Percentiles rank a stretch among this genome's conserved stretches.
Evolutionary conservation across 2,329 filamentous ascomycete species (phyloP).

Genomic region (Ophiocordyceps australis): DNA sequence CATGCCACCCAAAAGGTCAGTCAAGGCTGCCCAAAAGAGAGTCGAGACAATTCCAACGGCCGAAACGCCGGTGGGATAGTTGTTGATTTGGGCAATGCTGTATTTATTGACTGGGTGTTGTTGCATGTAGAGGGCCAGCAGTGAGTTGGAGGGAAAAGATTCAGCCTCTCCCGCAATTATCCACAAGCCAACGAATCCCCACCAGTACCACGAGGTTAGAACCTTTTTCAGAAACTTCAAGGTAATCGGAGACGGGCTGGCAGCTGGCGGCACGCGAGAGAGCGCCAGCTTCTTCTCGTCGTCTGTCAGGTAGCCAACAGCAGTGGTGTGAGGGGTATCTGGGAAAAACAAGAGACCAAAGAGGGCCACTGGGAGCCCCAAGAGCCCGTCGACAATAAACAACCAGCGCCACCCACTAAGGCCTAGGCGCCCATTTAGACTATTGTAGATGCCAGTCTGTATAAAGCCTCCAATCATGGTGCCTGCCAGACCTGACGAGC

Average conservation of each 20-base stretch:
- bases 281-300: slow-evolving; percentile 24
- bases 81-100: slow-evolving; percentile 30
- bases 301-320: slow-evolving; percentile 22
- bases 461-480: slow-evolving; percentile 35
- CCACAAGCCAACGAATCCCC: slow-evolving; percentile 49
- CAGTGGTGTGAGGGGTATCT: slow-evolving; percentile 25
- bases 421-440: slow-evolving; percentile 24
- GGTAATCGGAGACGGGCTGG: slow-evolving; percentile 24
- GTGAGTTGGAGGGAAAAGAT: slow-evolving; percentile 46
- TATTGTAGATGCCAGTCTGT: slow-evolving; percentile 39
- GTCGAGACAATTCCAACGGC: slow-evolving; percentile 41
- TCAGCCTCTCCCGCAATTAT: slow-evolving; percentile 55
- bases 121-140: slow-evolving; percentile 33
- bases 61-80: slow-evolving; percentile 37
- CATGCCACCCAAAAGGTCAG: slow-evolving; percentile 44
- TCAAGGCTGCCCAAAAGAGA: slow-evolving; percentile 50
- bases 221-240: slow-evolving; percentile 33
- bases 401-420: slow-evolving; percentile 51
- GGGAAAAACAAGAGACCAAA: slow-evolving; percentile 17
- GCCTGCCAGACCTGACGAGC: slow-evolving; percentile 37
- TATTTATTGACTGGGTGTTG: slow-evolving; percentile 23
- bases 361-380: slow-evolving; percentile 16
- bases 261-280: slow-evolving; percentile 17
- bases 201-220: slow-evolving; percentile 43
- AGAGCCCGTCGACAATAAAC: slow-evolving; percentile 50